phyloP scores from a whole-genome alignment of 1,284 basidiomycete species.

The Caloboletus firmus region DNA sequence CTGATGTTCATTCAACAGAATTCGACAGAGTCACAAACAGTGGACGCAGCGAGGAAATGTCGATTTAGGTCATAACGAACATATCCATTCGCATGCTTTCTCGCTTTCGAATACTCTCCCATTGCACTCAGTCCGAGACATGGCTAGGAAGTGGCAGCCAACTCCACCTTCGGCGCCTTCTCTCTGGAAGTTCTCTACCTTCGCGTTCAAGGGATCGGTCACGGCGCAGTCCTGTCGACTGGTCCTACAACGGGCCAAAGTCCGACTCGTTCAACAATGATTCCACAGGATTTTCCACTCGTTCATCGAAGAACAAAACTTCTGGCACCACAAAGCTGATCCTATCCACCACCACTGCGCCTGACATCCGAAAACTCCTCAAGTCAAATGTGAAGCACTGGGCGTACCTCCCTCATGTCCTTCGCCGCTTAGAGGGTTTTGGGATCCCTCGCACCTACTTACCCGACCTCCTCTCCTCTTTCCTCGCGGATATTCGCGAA shows the following conservation, averaged over 20 bases:
- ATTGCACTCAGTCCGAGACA: constrained; percentile 12
- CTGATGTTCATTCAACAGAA: too few relatives aligned
- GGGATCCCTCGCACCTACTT: constrained; percentile 37
- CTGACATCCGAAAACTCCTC: constrained; percentile 22
- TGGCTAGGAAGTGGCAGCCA: constrained; percentile 19
- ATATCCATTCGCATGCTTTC: constrained; percentile 5
- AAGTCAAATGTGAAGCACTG: constrained; percentile 29
- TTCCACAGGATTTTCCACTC: not conserved
- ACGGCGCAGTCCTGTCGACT: not conserved
- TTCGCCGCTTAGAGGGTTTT: constrained; percentile 36
- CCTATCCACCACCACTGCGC: not conserved
- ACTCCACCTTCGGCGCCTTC: constrained; percentile 16
- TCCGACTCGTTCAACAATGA: not conserved
- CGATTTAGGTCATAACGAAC: not conserved
- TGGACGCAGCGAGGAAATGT: not conserved
- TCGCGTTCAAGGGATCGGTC: not conserved
- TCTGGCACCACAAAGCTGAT: not conserved
- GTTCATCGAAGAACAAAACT: not conserved
- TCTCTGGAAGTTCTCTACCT: constrained; percentile 2
- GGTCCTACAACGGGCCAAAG: not conserved
- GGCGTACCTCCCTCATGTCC: constrained; percentile 29
- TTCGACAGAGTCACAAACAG: not conserved
- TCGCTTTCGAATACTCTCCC: constrained; percentile 10
- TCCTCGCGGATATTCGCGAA: constrained; percentile 28
- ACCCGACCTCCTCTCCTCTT: constrained; percentile 33